Base-by-base conservation (phyloP, 306 rosid species). In the Boehmeria nivea region DNA sequence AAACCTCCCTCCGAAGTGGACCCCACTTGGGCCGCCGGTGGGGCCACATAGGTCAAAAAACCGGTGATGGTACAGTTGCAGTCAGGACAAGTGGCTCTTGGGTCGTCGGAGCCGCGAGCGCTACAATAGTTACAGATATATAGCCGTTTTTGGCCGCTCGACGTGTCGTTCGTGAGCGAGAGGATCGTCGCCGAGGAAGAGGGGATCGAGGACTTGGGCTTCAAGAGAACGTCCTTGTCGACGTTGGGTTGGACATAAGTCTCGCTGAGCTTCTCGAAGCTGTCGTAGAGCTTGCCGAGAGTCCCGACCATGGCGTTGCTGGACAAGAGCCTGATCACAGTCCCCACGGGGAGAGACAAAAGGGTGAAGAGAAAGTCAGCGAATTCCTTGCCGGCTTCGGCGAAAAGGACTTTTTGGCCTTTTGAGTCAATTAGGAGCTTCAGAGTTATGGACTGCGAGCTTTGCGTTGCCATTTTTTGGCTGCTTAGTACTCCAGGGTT, bases 231-330 rank as follows among this genome's bases (percentile, higher is more conserved):
- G 15, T 80, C 76, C 10, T 57, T 83, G 15, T 13, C 12, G 4
- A 8, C 43, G n/a, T 61, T 15, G 15, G 76, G 58, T 8, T 53
- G 63, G 21, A 86, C 43, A 63, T 72, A 87, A 6, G 60, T 28
- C 1, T 78, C 49, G 18, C 15, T 55, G 0, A 83, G 57, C 5
- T 50, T 51, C 23, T 80, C 80, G 0, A 80, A 55, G 47, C 86
- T 83, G 0, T 64, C 6, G 10, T 80, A 83, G 5, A 83, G 62
- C 33, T 71, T 83, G 1, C 64, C 78, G 2, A 80, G 4, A 23
- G 61, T 1, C 0, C 95, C 84, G 0, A 73, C 72, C 86, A 75
- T 76, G 44, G 2, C 43, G 0, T 54, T 4, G 2, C 63, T 57
- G 3, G 25, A 57, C 6, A 83, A 63, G 3, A 81, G 80, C 33